phyloP scores from a whole-genome alignment of 1,284 basidiomycete species.

The Pyrrhoderma lamaoense region DNA sequence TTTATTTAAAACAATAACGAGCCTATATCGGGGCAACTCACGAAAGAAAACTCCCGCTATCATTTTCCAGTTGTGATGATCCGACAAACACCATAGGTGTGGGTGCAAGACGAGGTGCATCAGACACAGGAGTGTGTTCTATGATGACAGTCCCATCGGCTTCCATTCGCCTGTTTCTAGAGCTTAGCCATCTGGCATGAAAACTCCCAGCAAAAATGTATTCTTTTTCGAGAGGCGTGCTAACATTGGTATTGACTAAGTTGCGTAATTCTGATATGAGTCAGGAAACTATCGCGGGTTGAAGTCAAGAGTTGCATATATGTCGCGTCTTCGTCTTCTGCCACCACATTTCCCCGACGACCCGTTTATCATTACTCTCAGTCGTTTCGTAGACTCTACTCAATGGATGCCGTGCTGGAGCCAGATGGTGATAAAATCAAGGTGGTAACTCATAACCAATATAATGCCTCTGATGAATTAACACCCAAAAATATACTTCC shows the following conservation, averaged over 20 bases:
- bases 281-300: no score
- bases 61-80: conserved; percentile 10
- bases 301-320: not conserved
- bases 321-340: conserved; percentile 11
- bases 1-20: not conserved
- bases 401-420: conserved; percentile 21
- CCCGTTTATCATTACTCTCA: not conserved
- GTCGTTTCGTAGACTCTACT: not conserved
- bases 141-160: conserved; percentile 7
- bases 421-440: conserved; percentile 34
- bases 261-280: no score
- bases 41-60: conserved; percentile 5
- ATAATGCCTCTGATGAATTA: conserved; percentile 56
- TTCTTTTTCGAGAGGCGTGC: not conserved
- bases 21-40: not conserved
- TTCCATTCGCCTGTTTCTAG: not conserved
- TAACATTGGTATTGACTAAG: not conserved
- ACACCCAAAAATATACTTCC: conserved; percentile 50
- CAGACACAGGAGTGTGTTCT: conserved; percentile 27
- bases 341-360: conserved; percentile 1
- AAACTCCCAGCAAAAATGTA: not conserved
- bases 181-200: conserved; percentile 9
- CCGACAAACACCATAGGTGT: conserved; percentile 44
- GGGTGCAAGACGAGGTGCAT: conserved; percentile 40
- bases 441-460: conserved; percentile 72